Percentiles rank a stretch among this genome's conserved stretches.
Evolutionary conservation across 306 rosid genomes (phyloP).

Genomic region (Gastrolobium bilobum): DNA sequence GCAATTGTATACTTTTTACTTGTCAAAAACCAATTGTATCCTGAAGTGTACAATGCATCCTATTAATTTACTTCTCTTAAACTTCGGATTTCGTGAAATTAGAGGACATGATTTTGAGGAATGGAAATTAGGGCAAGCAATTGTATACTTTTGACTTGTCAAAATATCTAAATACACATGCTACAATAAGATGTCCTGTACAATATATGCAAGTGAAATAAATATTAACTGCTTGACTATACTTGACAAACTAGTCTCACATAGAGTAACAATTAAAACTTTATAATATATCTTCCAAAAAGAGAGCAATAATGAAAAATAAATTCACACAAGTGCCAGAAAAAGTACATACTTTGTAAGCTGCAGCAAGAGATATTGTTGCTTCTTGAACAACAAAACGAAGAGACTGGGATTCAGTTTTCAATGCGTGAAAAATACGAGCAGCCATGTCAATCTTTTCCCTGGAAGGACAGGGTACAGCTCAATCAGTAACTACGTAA

Average conservation of each 20-base stretch:
- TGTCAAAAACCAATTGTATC: neutral
- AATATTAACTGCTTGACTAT: constrained; percentile 10
- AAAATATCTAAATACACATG: constrained; percentile 5
- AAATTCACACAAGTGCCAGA: constrained; percentile 37
- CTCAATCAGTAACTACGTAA: constrained; percentile 33
- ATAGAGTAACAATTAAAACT: constrained; percentile 29
- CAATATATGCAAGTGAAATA: constrained; percentile 36
- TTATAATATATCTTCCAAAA: constrained; percentile 20
- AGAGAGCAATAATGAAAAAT: constrained; percentile 13
- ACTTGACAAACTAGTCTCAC: constrained; percentile 33
- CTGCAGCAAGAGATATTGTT: constrained; percentile 82
- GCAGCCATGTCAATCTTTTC: constrained; percentile 89
- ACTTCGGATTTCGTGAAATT: neutral
- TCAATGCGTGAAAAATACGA: constrained; percentile 86
- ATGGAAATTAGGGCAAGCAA: constrained; percentile 7
- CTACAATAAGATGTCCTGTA: neutral
- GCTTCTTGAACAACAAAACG: constrained; percentile 91
- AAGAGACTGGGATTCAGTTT: constrained; percentile 80
- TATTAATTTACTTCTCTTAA: neutral
- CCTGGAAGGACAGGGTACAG: constrained; percentile 57
- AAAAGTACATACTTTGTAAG: constrained; percentile 77
- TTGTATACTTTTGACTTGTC: neutral
- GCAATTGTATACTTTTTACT: neutral
- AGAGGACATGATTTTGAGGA: constrained; percentile 4
- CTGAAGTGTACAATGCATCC: neutral